Conservation (phyloP, 495 filamentous ascomycete species). For the Margaritispora aquatica region DNA sequence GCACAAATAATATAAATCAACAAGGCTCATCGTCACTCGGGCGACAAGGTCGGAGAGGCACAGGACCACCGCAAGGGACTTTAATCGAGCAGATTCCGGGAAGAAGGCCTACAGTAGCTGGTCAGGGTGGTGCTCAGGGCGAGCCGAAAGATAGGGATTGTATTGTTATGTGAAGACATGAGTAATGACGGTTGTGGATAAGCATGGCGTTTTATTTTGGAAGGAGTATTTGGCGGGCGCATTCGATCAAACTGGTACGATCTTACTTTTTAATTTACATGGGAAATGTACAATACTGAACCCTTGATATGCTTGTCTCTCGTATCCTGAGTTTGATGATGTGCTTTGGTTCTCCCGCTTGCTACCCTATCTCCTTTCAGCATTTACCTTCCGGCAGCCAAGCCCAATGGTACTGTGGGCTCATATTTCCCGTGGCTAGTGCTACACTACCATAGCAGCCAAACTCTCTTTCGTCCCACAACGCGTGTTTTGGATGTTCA, state of each 20-base stretch:
- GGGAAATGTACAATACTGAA: too few species aligned
- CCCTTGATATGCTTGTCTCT: too few species aligned
- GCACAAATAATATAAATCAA: background rate
- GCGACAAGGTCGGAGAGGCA: background rate
- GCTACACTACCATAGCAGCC: too few species aligned
- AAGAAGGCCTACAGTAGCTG: background rate
- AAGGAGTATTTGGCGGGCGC: background rate
- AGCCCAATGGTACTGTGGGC: too few species aligned
- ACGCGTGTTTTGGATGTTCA: too few species aligned
- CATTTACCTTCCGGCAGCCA: too few species aligned
- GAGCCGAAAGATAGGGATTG: slow-evolving; percentile 17
- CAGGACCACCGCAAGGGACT: background rate
- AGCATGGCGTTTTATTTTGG: background rate
- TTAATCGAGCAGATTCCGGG: slow-evolving; percentile 15
- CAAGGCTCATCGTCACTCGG: background rate
- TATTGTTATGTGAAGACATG: slow-evolving; percentile 19
- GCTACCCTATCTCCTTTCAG: too few species aligned
- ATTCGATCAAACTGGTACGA: background rate
- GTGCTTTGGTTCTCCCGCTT: too few species aligned
- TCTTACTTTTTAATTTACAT: background rate
- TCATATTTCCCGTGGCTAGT: too few species aligned
- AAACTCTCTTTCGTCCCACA: too few species aligned
- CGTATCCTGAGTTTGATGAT: too few species aligned
- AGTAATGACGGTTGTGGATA: background rate
- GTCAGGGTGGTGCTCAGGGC: background rate